Percentiles rank a stretch among this genome's conserved stretches.
phyloP scores from a whole-genome alignment of 768 basidiomycete species.

The Mycena vulgaris region DNA sequence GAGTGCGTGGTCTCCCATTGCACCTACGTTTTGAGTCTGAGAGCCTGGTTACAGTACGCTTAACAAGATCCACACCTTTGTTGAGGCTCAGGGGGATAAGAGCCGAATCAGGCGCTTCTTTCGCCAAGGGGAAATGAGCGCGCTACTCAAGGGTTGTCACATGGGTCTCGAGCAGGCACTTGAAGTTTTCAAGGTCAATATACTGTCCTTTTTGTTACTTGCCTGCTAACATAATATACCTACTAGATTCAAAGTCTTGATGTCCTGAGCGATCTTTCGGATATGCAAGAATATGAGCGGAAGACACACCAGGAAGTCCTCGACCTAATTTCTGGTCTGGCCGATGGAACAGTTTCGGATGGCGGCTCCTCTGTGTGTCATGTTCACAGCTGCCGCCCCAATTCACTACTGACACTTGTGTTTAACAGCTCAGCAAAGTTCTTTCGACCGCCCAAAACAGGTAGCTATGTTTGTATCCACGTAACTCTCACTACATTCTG shows the following conservation, averaged over 20 bases:
- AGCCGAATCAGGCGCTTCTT: too few species aligned
- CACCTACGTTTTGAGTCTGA: not conserved
- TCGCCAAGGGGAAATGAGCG: not conserved
- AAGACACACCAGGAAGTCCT: slow-evolving; percentile 1
- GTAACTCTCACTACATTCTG: too few species aligned
- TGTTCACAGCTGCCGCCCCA: not conserved
- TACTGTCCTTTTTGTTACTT: not conserved
- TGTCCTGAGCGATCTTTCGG: not conserved
- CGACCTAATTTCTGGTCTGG: not conserved
- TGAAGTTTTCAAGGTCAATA: slow-evolving; percentile 1
- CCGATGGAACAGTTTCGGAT: not conserved
- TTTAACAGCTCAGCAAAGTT: too few species aligned
- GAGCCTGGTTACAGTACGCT: not conserved
- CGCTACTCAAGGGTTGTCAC: not conserved
- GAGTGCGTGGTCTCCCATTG: not conserved
- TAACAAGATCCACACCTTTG: not conserved
- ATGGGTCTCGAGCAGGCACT: not conserved
- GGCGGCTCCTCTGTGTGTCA: not conserved
- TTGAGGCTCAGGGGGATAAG: not conserved
- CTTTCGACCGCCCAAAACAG: too few species aligned
- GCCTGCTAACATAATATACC: too few species aligned
- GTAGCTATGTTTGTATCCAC: too few species aligned
- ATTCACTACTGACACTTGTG: too few species aligned
- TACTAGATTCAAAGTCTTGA: not conserved
- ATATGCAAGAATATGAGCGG: not conserved